Evolutionary conservation across 192 early-diverging fungal species (phyloP), one percentile per base, ranked within the genome.

Genomic region (Linnemannia hyalina): DNA sequence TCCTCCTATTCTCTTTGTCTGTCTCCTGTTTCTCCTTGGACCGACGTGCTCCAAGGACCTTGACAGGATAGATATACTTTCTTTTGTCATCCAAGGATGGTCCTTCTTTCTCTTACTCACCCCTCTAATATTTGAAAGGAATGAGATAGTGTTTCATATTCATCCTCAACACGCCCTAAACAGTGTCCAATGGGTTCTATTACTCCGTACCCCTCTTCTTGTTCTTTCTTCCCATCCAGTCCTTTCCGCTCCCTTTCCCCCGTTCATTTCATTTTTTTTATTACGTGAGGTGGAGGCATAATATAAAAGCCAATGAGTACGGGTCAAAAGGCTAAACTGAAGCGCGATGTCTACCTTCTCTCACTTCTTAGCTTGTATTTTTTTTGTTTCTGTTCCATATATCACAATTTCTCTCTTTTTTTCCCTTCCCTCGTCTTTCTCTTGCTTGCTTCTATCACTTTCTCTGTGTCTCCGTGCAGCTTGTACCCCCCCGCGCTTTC

Each of bases 321-420:
- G 18, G 20, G 49, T 20, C 35, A 35, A 35, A 35, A 35, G 35
- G 35, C 35, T n/a, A n/a, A n/a, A n/a, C n/a, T n/a, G n/a, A n/a
- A n/a, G n/a, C n/a, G n/a, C n/a, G n/a, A n/a, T n/a, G n/a, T n/a
- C n/a, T n/a, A n/a, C n/a, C 1, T 29, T 73, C 44, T 29, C 49
- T 38, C 29, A 36, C 47, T 36, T 74, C 35, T 74, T 16, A 79
- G 68, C 77, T 79, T 49, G 47, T 13, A 52, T n/a, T n/a, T 22
- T 20, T 54, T 47, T 52, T 42, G 5, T 29, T n/a, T 52, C 40
- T 8, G 32, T 29, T 54, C 18, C 57, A 9, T 18, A 13, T 68
- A 44, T 70, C 10, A 20, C 49, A 41, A 20, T 41, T 46, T 41
- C 36, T 41, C 23, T 29, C 26, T 46, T n/a, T 40, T 20, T 13